Evolutionary conservation across 495 filamentous ascomycete species (phyloP), one percentile per base, ranked within the genome.

Genomic region (Daldinia vernicosa): DNA sequence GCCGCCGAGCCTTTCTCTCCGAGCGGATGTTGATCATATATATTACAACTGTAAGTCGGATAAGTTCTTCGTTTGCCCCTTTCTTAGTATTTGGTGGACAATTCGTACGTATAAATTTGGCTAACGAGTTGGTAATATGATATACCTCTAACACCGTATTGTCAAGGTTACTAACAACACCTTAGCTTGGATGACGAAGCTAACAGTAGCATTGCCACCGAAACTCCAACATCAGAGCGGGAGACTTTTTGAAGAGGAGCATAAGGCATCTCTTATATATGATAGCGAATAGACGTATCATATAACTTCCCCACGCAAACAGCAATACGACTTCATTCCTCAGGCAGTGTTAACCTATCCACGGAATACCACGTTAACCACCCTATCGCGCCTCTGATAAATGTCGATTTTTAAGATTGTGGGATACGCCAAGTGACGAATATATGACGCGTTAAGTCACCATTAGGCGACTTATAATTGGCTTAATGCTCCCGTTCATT

Each of bases 401-500:
- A 22, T 22, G 19, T 47, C 9, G 43, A 12, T 47, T 47, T 47
- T 19, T 6, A 45, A 8, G 17, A 17, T 19, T 47, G 43, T 11
- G 19, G 43, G 19, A 54, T 63, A 35, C 27, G 62, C 37, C 19
- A 35, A 56, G 39, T 57, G 62, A 65, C 52, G 62, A n/a, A 17
- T 19, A 28, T 22, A 65, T 65, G 62, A 65, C 62, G 62, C 50
- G 39, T 53, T 30, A 0, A 1, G 26, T 26, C 12, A 30, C 26
- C 27, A 53, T n/a, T 35, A 56, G 9, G n/a, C 6, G 17, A 24
- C 4, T 24, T 30, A 47, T 60, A 60, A 30, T 40, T 40, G 56
- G 37, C 45, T 12, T 40, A 17, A 1, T 43, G 12, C 12, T 2
- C 17, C 43, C 6, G n/a, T 26, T 52, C 50, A 52, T 52, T 27